phyloP scores from a whole-genome alignment of 331 rosid genomes.

The Pyracantha coccinea region DNA sequence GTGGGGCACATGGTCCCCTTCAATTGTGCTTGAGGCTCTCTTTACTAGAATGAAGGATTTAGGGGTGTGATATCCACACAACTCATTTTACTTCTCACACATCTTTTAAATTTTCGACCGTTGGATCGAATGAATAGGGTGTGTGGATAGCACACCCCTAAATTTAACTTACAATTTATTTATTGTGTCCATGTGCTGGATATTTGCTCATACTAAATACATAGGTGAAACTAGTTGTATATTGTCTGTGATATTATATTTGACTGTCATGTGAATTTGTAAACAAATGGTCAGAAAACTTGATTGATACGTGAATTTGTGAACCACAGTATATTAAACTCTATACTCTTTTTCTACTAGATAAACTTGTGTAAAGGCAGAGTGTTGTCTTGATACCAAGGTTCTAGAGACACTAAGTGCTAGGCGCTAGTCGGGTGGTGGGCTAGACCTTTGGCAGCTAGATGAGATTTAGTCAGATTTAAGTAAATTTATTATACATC shows the following conservation, averaged over 20 bases:
- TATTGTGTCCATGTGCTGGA: not conserved
- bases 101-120: too few relatives aligned
- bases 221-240: not conserved
- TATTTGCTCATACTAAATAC: not conserved
- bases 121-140: too few relatives aligned
- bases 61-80: too few relatives aligned
- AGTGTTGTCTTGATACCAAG: too few relatives aligned
- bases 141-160: too few relatives aligned
- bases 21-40: too few relatives aligned
- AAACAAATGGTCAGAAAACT: not conserved
- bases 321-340: not conserved
- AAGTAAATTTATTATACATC: too few relatives aligned
- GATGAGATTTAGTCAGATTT: too few relatives aligned
- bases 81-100: too few relatives aligned
- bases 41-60: too few relatives aligned
- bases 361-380: not conserved
- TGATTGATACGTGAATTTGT: not conserved
- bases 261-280: not conserved
- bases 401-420: fast-evolving
- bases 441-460: fast-evolving
- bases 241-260: not conserved
- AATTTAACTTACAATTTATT: not conserved
- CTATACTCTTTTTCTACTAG: not conserved
- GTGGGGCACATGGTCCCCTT: too few relatives aligned
- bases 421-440: too few relatives aligned